Percentiles rank a stretch among this genome's conserved stretches.
Conservation (phyloP, 306 rosid genomes). For the Quercus berberidifolia region DNA sequence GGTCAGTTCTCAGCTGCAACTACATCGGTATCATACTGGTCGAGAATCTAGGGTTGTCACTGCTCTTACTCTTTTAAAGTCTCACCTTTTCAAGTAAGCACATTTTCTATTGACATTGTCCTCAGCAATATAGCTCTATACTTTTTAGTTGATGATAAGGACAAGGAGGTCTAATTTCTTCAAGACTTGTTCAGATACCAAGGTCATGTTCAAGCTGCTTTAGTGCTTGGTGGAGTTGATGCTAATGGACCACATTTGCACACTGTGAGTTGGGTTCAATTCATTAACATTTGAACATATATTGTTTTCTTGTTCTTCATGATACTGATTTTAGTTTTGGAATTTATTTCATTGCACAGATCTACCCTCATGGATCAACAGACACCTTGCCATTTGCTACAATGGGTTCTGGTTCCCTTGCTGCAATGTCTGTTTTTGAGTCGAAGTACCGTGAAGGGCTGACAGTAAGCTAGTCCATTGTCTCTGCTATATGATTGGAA, state of each 20-base stretch:
- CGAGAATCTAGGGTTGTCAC: conserved; percentile 53
- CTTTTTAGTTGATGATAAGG: neutral
- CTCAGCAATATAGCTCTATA: neutral
- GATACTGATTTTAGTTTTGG: neutral
- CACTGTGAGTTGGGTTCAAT: conserved; percentile 35
- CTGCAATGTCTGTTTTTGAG: conserved; percentile 58
- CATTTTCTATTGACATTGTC: neutral
- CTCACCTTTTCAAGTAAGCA: conserved; percentile 48
- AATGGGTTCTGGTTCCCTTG: conserved; percentile 63
- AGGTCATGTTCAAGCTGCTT: conserved; percentile 82
- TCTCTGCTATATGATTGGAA: neutral
- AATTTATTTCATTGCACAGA: conserved; percentile 36
- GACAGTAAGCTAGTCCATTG: conserved; percentile 33
- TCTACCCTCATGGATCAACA: conserved; percentile 92
- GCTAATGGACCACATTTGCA: conserved; percentile 84
- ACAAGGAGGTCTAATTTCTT: conserved; percentile 8
- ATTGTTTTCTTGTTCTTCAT: neutral
- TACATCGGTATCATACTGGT: conserved; percentile 61
- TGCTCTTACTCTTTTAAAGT: conserved; percentile 47
- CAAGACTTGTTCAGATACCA: conserved; percentile 53
- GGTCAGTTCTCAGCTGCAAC: conserved; percentile 60
- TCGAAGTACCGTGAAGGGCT: conserved; percentile 52
- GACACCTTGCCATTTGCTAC: conserved; percentile 63
- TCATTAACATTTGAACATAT: neutral
- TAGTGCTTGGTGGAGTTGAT: conserved; percentile 99